Base-by-base conservation (phyloP, 2,329 filamentous ascomycete genomes). In the Trichothecium sympodiale region DNA sequence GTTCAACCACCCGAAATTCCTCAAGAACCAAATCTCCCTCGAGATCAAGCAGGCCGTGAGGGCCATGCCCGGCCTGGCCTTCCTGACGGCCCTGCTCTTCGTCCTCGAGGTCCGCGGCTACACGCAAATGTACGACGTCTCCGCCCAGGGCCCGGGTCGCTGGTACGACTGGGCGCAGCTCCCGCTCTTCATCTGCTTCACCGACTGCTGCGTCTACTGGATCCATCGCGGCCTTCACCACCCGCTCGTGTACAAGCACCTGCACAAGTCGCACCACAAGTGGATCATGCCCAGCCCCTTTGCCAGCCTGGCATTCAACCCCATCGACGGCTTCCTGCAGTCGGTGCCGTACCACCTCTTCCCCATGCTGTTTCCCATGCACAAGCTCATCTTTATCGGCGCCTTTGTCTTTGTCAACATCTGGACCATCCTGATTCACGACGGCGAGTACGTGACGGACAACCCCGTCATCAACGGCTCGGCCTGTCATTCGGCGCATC, bases 341-440 rank as follows among this genome's bases (percentile, higher is more conserved):
- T 65, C 62, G 10, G 45, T 65, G 16, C 63, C 63, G 2, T 17
- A 4, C 9, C 20, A 4, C 7, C 9, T 61, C 35, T 65, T 64
- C 31, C 55, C 61, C 42, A 64, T 64, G 44, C 34, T 66, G 41
- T 66, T 53, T 50, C 63, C 63, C 4, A 57, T 65, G 46, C 62
- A 67, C 40, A 59, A 60, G 44, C 59, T 64, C 41, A 52, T 64
- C 8, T 67, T 65, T 52, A 43, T 65, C 35, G 42, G 55, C 17
- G 59, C 66, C 33, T 67, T 67, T 46, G 45, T 55, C 17, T 45
- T 56, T 13, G 64, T 67, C 31, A 61, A 66, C 47, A 51, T 67
- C 45, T 67, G 64, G 63, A 66, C 64, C 40, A 65, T 67, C 41
- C 50, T 67, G 38, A 67, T 67, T 35, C 63, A 67, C 50, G 63